Evolutionary conservation across 495 filamentous ascomycete genomes (phyloP).

Genomic region (Bacidia rubella): DNA sequence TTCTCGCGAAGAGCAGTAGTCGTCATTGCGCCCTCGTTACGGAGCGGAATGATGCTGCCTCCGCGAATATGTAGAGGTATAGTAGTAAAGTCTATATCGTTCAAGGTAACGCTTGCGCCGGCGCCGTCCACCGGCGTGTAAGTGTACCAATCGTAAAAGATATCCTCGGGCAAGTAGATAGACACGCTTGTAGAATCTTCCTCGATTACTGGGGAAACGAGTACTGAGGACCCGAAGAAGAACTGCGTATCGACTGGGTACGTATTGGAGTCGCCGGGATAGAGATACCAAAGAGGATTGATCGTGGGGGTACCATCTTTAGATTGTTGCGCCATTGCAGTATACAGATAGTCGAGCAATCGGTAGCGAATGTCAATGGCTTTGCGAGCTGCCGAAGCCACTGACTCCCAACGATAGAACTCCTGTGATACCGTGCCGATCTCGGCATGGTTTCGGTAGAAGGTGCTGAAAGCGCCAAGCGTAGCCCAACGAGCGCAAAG

Average conservation of each 20-base stretch:
- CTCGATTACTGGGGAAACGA: constrained; percentile 60
- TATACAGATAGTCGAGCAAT: constrained; percentile 75
- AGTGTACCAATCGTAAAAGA: constrained; percentile 71
- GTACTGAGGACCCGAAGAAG: constrained; percentile 56
- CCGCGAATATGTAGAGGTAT: constrained; percentile 65
- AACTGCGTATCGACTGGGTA: constrained; percentile 52
- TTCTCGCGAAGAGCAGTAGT: constrained; percentile 52
- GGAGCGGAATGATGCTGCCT: constrained; percentile 54
- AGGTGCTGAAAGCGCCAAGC: constrained; percentile 69
- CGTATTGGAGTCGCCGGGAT: constrained; percentile 51
- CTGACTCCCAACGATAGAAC: constrained; percentile 58
- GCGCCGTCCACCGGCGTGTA: constrained; percentile 41
- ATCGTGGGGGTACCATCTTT: constrained; percentile 56
- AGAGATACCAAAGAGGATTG: constrained; percentile 57
- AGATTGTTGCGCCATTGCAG: constrained; percentile 50
- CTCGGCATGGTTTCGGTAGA: constrained; percentile 70
- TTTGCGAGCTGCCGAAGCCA: constrained; percentile 51
- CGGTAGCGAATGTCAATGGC: constrained; percentile 64
- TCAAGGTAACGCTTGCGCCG: constrained; percentile 38
- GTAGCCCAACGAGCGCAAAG: constrained; percentile 76
- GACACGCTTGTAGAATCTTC: constrained; percentile 49
- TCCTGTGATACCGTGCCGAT: constrained; percentile 47
- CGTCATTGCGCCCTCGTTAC: constrained; percentile 50
- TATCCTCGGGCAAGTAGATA: constrained; percentile 60
- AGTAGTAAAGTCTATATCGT: constrained; percentile 42